Evolutionary conservation across 306 rosid species (phyloP).

Genomic region (Canavalia gladiata): DNA sequence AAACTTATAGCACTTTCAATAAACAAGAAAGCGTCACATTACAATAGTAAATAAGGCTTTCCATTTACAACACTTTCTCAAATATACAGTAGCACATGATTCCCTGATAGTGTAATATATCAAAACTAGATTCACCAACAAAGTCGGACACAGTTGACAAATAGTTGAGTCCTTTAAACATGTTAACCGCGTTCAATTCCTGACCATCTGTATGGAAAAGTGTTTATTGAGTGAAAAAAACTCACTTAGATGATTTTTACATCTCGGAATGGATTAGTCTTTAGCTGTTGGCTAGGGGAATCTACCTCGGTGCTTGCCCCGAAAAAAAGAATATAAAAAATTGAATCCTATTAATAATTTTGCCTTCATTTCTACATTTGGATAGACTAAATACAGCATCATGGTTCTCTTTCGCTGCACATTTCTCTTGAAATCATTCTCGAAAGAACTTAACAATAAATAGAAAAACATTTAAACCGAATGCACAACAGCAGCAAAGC

Average conservation of each 20-base stretch:
- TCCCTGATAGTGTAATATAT: background rate
- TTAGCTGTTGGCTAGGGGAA: background rate
- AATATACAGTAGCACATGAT: background rate
- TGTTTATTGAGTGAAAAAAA: background rate
- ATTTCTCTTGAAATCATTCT: background rate
- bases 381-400: slow-evolving; percentile 3
- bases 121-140: background rate
- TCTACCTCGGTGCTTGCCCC: background rate
- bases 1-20: background rate
- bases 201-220: no score
- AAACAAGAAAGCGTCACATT: background rate
- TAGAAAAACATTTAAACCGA: slow-evolving; percentile 14
- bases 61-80: background rate
- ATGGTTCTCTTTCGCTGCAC: background rate
- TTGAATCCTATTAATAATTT: background rate
- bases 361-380: background rate
- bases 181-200: no score
- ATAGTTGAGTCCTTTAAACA: no score
- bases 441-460: slow-evolving; percentile 16
- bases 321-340: slow-evolving; percentile 1
- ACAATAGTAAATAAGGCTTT: background rate
- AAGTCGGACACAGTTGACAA: background rate
- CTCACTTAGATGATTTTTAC: background rate
- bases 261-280: background rate
- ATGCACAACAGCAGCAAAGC: slow-evolving; percentile 16